Conservation (phyloP, 1,284 basidiomycete genomes). For the Coriolopsis trogii region DNA sequence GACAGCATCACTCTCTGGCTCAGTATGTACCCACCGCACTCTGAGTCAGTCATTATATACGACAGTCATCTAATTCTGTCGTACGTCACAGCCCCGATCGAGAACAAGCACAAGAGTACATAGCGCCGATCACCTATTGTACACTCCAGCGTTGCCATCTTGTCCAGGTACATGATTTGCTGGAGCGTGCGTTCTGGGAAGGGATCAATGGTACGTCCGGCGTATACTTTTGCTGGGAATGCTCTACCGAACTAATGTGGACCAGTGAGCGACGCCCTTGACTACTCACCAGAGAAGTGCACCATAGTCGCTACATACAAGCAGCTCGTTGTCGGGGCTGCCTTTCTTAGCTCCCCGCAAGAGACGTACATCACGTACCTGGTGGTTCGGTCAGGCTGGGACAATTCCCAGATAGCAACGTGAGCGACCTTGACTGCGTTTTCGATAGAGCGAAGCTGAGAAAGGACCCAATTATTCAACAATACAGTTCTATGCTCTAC, state of each 20-base stretch:
- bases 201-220: constrained; percentile 64
- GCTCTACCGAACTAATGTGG: neutral
- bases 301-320: constrained; percentile 75
- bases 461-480: neutral
- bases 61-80: no score
- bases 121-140: constrained; percentile 65
- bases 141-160: constrained; percentile 62
- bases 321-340: constrained; percentile 71
- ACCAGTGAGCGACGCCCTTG: constrained; percentile 67
- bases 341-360: constrained; percentile 74
- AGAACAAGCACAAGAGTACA: constrained; percentile 42
- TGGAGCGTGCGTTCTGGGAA: constrained; percentile 69
- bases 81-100: constrained; percentile 57
- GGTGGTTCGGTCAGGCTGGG: constrained; percentile 76
- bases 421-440: constrained; percentile 40
- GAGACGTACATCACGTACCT: constrained; percentile 83
- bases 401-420: constrained; percentile 76
- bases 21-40: constrained; percentile 50
- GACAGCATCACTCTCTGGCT: constrained; percentile 58
- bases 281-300: constrained; percentile 66
- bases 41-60: no score
- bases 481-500: constrained; percentile 69
- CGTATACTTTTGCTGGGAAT: neutral
- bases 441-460: neutral
- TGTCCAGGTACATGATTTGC: constrained; percentile 67